Evolutionary conservation across 352 stramenopile genomes (phyloP).

Genomic region (Globisporangium polare): DNA sequence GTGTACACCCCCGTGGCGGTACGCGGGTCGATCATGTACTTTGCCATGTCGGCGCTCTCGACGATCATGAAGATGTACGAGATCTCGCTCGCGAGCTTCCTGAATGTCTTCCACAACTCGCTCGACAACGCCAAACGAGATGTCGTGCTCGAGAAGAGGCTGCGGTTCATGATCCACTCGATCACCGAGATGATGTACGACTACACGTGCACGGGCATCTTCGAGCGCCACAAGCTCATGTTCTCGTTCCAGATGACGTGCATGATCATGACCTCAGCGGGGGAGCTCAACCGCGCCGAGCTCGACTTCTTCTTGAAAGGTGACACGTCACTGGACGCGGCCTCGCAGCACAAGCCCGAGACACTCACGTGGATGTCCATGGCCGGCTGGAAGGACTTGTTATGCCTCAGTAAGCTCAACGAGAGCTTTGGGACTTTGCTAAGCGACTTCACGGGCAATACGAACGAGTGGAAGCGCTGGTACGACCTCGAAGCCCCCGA

Average conservation of each 20-base stretch:
- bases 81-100: conserved; percentile 91
- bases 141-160: conserved; percentile 84
- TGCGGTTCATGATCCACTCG: conserved; percentile 87
- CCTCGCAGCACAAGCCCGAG: conserved; percentile 66
- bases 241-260: conserved; percentile 96
- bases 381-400: conserved; percentile 91
- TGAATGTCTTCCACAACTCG: conserved; percentile 89
- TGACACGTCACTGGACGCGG: conserved; percentile 89
- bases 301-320: conserved; percentile 97
- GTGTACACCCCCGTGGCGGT: conserved; percentile 92
- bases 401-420: conserved; percentile 73
- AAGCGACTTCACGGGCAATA: conserved; percentile 45
- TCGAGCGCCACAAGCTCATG: conserved; percentile 97
- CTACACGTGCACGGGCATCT: conserved; percentile 96
- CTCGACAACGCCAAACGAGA: conserved; percentile 90
- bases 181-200: conserved; percentile 95
- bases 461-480: conserved; percentile 88
- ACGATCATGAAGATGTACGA: conserved; percentile 97
- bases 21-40: conserved; percentile 94
- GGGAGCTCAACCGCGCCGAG: conserved; percentile 78
- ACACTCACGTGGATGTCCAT: conserved; percentile 80
- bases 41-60: conserved; percentile 88
- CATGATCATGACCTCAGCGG: conserved; percentile 91
- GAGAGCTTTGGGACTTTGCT: conserved; percentile 61
- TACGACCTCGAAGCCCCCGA: conserved; percentile 94